Evolutionary conservation across 163 green algal genomes (phyloP).

Genomic region (Scenedesmus sp.): DNA sequence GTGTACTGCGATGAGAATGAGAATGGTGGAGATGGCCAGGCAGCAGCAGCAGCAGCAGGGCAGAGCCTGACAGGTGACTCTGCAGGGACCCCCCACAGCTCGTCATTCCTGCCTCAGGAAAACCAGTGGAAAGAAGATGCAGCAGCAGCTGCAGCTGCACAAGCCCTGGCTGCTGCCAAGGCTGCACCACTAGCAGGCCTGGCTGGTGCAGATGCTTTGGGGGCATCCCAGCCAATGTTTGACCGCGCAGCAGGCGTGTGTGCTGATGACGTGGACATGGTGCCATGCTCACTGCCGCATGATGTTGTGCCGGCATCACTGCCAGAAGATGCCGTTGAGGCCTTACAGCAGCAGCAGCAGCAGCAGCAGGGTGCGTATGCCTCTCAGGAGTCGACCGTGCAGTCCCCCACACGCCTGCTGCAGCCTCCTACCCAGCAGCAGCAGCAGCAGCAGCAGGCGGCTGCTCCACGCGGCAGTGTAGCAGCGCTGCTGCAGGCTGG

Average conservation of each 20-base stretch:
- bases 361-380: not conserved
- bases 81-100: not conserved
- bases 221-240: not conserved
- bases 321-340: not conserved
- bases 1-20: constrained; percentile 50
- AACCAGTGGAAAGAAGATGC: constrained; percentile 17
- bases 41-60: constrained; percentile 24
- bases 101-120: not conserved
- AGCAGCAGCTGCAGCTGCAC: constrained; percentile 25
- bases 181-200: constrained; percentile 4
- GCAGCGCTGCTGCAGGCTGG: constrained; percentile 7
- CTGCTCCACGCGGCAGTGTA: not conserved
- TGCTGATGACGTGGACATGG: constrained; percentile 24
- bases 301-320: constrained; percentile 18
- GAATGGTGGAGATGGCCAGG: not conserved
- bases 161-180: not conserved
- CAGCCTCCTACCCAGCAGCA: not conserved
- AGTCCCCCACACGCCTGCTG: not conserved
- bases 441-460: constrained; percentile 26
- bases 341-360: constrained; percentile 28
- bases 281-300: constrained; percentile 19
- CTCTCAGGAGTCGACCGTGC: not conserved
- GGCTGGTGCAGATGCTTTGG: not conserved
- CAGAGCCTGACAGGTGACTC: not conserved
- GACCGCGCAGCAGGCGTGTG: not conserved